phyloP scores from a whole-genome alignment of 768 basidiomycete genomes.

The Pleurotus cornucopiae region DNA sequence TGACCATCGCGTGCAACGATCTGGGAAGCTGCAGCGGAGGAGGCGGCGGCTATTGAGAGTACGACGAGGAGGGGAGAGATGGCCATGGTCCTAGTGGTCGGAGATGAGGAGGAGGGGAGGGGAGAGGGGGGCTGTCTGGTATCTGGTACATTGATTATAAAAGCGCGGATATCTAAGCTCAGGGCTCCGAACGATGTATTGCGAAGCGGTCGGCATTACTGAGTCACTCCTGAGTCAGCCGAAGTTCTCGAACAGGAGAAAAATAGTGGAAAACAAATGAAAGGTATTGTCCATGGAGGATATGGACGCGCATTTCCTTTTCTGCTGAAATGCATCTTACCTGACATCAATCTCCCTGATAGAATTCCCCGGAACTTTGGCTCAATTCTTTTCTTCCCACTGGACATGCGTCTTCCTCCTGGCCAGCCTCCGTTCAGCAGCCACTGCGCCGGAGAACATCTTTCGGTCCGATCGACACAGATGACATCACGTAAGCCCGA shows the following conservation, averaged over 20 bases:
- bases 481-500: slow-evolving; percentile 13
- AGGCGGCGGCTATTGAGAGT: not conserved
- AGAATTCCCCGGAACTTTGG: too few species aligned
- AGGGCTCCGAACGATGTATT: not conserved
- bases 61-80: not conserved
- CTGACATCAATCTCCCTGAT: not conserved
- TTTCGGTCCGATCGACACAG: slow-evolving; percentile 8
- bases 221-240: slow-evolving; percentile 1
- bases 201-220: slow-evolving; percentile 1
- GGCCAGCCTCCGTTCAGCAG: not conserved
- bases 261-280: not conserved
- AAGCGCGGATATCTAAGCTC: not conserved
- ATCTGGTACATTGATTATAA: not conserved
- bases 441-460: not conserved
- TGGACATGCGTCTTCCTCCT: slow-evolving; percentile 2
- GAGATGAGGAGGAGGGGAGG: not conserved
- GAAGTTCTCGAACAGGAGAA: not conserved
- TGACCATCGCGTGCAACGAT: slow-evolving; percentile 30
- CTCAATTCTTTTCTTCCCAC: not conserved
- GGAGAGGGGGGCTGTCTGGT: not conserved
- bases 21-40: slow-evolving; percentile 10
- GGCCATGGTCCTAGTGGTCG: slow-evolving; percentile 2
- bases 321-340: not conserved
- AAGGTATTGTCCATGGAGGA: not conserved
- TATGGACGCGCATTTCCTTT: not conserved